Evolutionary conservation across 176 grass and related monocot species (phyloP).

Genomic region (Phyllostachys edulis): DNA sequence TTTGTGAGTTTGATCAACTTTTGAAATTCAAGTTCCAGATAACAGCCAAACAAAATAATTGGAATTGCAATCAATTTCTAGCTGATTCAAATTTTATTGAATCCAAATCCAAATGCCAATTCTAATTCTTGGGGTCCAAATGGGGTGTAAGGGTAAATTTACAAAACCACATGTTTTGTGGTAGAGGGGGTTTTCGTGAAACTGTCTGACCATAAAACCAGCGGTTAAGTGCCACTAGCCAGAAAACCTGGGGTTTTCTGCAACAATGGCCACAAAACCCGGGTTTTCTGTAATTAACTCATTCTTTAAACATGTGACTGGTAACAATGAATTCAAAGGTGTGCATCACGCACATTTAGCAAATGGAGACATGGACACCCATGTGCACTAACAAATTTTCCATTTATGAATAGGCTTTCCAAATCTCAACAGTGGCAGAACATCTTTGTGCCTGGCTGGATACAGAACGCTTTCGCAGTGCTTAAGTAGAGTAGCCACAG

Average conservation of each 20-base stretch:
- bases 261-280: not conserved
- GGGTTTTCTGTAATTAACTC: not conserved
- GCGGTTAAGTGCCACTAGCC: not conserved
- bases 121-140: no score
- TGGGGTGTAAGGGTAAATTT: no score
- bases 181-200: not conserved
- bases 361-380: not conserved
- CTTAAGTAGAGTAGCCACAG: conserved; percentile 16
- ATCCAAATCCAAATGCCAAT: no score
- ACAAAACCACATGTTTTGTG: no score
- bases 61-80: no score
- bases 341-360: not conserved
- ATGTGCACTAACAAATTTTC: not conserved
- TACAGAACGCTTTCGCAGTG: not conserved
- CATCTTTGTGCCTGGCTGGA: not conserved
- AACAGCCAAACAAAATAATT: no score
- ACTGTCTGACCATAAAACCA: not conserved
- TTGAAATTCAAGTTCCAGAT: no score
- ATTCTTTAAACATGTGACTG: not conserved
- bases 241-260: not conserved
- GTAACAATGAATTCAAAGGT: not conserved
- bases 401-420: conserved; percentile 4
- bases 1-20: no score
- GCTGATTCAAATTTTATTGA: no score
- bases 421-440: not conserved